Base-by-base conservation (phyloP, 2,329 filamentous ascomycete genomes). In the Hortaea werneckii region DNA sequence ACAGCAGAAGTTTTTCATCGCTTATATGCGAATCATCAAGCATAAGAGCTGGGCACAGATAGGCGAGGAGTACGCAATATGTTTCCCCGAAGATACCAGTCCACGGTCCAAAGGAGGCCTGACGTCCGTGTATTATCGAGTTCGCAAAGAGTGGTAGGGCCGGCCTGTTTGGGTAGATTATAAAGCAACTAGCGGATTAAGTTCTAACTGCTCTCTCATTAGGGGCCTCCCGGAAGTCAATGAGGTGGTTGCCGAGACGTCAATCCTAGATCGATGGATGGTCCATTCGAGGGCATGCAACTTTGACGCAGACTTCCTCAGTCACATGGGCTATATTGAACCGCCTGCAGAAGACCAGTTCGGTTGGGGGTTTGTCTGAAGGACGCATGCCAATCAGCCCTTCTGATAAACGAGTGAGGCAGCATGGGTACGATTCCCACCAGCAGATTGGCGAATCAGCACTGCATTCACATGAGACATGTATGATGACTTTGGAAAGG, bases 1-100 rank as follows among this genome's bases (percentile, higher is more conserved):
- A 29, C 59, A 63, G 48, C 58, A 62, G 48, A 59, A 60, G 43
- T 64, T 64, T 54, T 62, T 58, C 47, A 57, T 58, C 49, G 57
- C 58, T 50, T 57, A 54, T 43, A 44, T 48, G n/a, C 54, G 55
- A 20, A 48, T 58, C 29, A 46, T 54, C 30, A 43, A 45, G 27
- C 44, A 45, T 28, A 49, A 46, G 55, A 59, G 51, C 12, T 61
- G 58, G 58, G 53, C 56, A 9, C 54, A 57, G 41, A 60, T 61
- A 40, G 32, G 32, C 32, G 56, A 60, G 48, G 53, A 56, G 45
- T 45, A 50, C 44, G 56, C 58, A 50, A 45, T 48, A 6, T 32
- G 50, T 27, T 47, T 55, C 6, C 58, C 54, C 29, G 56, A 51
- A 5, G 29, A 37, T 41, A 29, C 40, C 35, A 41, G 40, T 34